Base-by-base conservation (phyloP, 805 yeast species). In the Monosporozyma unispora region DNA sequence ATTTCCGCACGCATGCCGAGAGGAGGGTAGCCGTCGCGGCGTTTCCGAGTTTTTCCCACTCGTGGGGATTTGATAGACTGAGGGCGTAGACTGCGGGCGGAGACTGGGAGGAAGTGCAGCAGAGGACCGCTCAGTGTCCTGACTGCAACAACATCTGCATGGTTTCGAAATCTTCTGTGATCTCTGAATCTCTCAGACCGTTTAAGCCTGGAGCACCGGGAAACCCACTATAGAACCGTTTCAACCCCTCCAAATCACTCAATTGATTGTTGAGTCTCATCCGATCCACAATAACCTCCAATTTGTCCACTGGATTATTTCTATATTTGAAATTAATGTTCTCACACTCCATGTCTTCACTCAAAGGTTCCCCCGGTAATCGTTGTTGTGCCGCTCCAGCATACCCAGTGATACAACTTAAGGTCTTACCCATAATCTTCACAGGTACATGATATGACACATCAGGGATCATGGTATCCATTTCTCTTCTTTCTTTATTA, bases 401-500 rank as follows among this genome's bases (percentile, higher is more conserved):
- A 51, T 67, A 67, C 1, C 70, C 70, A 3, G 71, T 67, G 25
- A 67, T 64, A 48, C 70, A 66, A 47, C 69, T 63, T 41, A 67
- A 46, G 0, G 71, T 62, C 48, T 61, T 61, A 37, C 61, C 60
- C 2, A 61, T 58, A 5, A 63, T 53, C 48, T 67, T 67, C 16
- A 67, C 54, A 16, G 71, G 71, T 3, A 67, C 65, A 48, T 79
- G 76, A 57, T 79, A 65, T 25, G 76, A 78, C 5, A 81, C 71
- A 18, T 77, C 80, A 5, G 68, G 69, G 7, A 63, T 65, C n/a
- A 58, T 55, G 9, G 64, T 59, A 63, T 88, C 96, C 79, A 87
- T 76, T 43, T 80, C 81, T 54, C 95, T 76, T 58, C 97, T 76
- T 64, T 93, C 98, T 59, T 83, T 80, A 67, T 89, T 90, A 60